A percentile compares a stretch with the other conserved stretches of the same genome.
phyloP scores from a whole-genome alignment of 2,329 filamentous ascomycete genomes.

The Thielaviopsis populi region DNA sequence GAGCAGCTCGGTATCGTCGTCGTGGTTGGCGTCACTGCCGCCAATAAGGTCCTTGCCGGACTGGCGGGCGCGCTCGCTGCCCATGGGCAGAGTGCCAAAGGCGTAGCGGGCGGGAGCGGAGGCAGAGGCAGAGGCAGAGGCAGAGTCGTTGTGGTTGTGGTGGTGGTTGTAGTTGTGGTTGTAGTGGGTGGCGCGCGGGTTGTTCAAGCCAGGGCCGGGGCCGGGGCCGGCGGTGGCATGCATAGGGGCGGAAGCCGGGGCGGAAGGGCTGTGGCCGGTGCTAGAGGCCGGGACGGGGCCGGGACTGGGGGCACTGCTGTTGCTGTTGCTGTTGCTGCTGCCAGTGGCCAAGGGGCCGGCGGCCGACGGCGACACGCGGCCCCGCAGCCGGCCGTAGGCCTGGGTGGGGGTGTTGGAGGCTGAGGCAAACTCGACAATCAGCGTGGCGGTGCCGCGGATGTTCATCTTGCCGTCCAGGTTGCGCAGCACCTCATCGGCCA shows the following conservation, averaged over 20 bases:
- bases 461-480: slow-evolving; percentile 16
- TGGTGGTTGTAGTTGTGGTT: neutral
- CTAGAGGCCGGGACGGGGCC: neutral
- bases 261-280: neutral
- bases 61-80: slow-evolving; percentile 41
- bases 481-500: slow-evolving; percentile 11
- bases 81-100: slow-evolving; percentile 9
- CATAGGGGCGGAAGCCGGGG: too few species aligned
- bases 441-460: slow-evolving; percentile 9
- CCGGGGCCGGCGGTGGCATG: too few species aligned
- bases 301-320: neutral
- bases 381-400: slow-evolving; percentile 9
- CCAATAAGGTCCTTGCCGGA: slow-evolving; percentile 60
- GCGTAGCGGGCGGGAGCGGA: slow-evolving; percentile 5
- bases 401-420: slow-evolving; percentile 14
- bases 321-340: too few species aligned
- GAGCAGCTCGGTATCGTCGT: slow-evolving; percentile 57
- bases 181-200: neutral
- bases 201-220: neutral
- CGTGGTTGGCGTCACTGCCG: slow-evolving; percentile 46
- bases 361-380: slow-evolving; percentile 8
- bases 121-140: neutral
- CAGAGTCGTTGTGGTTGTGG: neutral
- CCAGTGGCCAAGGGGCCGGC: too few species aligned
- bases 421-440: slow-evolving; percentile 13